A percentile compares a stretch with the other conserved stretches of the same genome.
phyloP scores from a whole-genome alignment of 345 rosid genomes.

The Crucihimalaya himalaica region DNA sequence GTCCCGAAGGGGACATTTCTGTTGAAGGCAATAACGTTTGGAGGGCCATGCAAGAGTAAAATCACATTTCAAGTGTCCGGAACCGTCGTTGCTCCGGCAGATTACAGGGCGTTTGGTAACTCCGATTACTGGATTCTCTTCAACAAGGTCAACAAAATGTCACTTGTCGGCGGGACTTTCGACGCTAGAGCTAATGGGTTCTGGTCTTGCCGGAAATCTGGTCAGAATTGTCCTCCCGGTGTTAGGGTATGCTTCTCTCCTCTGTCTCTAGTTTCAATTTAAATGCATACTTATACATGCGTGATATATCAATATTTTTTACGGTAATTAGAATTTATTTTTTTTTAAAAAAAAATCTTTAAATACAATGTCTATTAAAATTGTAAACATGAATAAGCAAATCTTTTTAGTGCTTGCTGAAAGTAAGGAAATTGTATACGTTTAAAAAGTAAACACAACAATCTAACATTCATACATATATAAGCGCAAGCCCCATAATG shows the following conservation, averaged over 20 bases:
- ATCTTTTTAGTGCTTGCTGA: no score
- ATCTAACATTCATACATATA: no score
- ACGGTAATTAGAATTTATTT: no score
- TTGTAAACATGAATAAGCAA: no score
- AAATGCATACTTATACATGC: not conserved
- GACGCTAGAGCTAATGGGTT: constrained; percentile 54
- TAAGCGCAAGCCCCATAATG: no score
- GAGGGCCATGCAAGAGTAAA: constrained; percentile 66
- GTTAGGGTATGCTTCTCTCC: constrained; percentile 47
- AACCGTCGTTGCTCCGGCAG: constrained; percentile 57
- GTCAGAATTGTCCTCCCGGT: constrained; percentile 61
- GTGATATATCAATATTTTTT: not conserved
- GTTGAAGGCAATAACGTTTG: constrained; percentile 43
- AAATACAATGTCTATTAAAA: no score
- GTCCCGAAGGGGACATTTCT: constrained; percentile 58
- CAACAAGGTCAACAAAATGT: constrained; percentile 43
- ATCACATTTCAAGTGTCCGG: constrained; percentile 46
- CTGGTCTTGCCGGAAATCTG: constrained; percentile 63
- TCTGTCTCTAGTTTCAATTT: not conserved
- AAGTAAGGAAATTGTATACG: no score
- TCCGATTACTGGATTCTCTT: constrained; percentile 59
- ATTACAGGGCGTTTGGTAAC: constrained; percentile 44
- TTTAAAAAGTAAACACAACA: no score
- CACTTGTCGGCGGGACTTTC: constrained; percentile 51
- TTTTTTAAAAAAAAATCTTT: no score